Evolutionary conservation across 192 early-diverging fungal species (phyloP), one percentile per base, ranked within the genome.

Genomic region (Piromyces finnis): DNA sequence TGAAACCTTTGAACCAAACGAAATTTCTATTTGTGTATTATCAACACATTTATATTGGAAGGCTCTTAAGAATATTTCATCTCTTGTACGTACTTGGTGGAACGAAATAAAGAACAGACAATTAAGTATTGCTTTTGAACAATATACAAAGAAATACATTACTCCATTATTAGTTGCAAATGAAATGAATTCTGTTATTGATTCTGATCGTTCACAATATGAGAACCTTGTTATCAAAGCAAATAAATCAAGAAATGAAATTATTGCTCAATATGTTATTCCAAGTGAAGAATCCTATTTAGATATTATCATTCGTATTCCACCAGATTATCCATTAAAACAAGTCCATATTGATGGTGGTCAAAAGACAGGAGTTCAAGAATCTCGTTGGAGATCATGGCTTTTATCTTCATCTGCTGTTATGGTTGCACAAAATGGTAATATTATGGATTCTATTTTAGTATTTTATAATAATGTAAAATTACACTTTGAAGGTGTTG

Each of bases 401-500:
- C 81, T 84, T 37, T 90, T 84, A 32, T 82, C 84, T 5, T 81
- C 85, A 27, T 82, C 84, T 36, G 83, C 88, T 6, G 85, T 88
- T 3, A 87, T 92, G 83, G 83, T 90, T 81, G 85, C 87, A 0
- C 92, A 96, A 84, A 95, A 97, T 84, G 91, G 92, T 16, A 90
- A 91, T 9, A 86, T 97, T 30, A 90, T 93, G 77, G 93, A 95
- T 81, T 94, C 93, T 0, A 84, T 98, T 77, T 86, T 87, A 9
- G 83, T 95, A 79, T 93, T 96, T 81, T 86, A 93, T 77, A 91
- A 90, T 80, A 99, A 99, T 83, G 90, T 96, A 28, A 87, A 88
- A n/a, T 85, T 95, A 39, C 96, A 97, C 83, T 97, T 98, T 87
- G 92, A 94, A 41, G 97, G 96, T n/a, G 92, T 96, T 36, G 97